Percentiles rank a stretch among this genome's conserved stretches.
These are phyloP conservation scores for Populus simonii DNA, from an alignment of 345 rosid genomes.

Conservation along the genomic window DNA sequence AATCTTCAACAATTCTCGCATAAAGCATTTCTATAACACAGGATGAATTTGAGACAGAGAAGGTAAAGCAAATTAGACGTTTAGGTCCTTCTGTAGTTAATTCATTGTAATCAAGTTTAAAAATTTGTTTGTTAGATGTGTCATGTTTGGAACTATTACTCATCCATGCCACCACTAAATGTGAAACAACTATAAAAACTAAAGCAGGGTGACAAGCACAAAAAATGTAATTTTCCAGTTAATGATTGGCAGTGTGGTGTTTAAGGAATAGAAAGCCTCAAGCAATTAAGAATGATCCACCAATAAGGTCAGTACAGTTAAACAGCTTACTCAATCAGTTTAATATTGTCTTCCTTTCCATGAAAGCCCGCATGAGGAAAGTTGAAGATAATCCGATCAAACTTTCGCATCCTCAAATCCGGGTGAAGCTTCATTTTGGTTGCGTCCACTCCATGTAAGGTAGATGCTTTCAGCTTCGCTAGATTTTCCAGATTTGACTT, in stretches of 20 bases:
- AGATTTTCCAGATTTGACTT: slow-evolving; percentile 39
- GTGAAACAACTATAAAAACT: background rate
- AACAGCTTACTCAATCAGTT: slow-evolving; percentile 31
- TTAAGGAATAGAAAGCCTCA: too few relatives aligned
- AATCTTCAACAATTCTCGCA: too few relatives aligned
- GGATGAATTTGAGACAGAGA: too few relatives aligned
- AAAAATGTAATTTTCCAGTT: background rate
- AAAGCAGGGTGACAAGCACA: background rate
- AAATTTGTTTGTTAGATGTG: background rate
- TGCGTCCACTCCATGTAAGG: slow-evolving; percentile 54
- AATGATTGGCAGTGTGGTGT: background rate
- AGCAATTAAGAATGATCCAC: too few relatives aligned
- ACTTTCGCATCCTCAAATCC: slow-evolving; percentile 32
- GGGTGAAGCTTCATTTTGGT: slow-evolving; percentile 36
- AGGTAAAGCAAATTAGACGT: too few relatives aligned
- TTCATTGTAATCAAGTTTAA: too few relatives aligned
- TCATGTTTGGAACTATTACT: background rate
- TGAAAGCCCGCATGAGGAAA: slow-evolving; percentile 70
- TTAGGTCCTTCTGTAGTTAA: too few relatives aligned
- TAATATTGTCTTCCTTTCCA: slow-evolving; percentile 33
- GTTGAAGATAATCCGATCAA: slow-evolving; percentile 50
- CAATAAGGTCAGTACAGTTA: background rate
- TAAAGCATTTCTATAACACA: too few relatives aligned
- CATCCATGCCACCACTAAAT: background rate
- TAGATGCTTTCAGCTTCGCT: slow-evolving; percentile 35